phyloP scores from a whole-genome alignment of 768 basidiomycete species.

The Asterophora parasitica region DNA sequence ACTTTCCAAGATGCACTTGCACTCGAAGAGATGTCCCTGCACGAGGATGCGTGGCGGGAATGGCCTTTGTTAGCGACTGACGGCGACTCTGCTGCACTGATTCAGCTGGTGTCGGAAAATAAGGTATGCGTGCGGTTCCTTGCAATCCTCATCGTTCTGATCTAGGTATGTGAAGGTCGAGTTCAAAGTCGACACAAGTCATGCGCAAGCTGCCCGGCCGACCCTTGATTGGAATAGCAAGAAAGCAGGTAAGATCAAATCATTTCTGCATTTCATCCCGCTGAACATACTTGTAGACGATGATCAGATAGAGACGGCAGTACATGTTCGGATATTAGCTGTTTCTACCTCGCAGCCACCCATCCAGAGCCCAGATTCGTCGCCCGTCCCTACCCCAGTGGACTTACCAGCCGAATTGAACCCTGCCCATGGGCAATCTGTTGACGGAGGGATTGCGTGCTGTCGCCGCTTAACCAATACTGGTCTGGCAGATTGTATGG shows the following conservation, averaged over 20 bases:
- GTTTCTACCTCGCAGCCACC: slow-evolving; percentile 11
- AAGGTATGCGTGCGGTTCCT: slow-evolving; percentile 39
- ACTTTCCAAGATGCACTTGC: slow-evolving; percentile 68
- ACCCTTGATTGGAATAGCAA: slow-evolving; percentile 83
- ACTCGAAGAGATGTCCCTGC: slow-evolving; percentile 51
- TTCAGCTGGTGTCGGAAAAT: slow-evolving; percentile 79
- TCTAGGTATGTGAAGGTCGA: slow-evolving; percentile 46
- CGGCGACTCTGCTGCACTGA: slow-evolving; percentile 72
- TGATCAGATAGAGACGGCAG: slow-evolving; percentile 72
- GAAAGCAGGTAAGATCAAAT: slow-evolving; percentile 58
- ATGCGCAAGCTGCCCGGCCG: slow-evolving; percentile 49
- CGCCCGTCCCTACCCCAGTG: slow-evolving; percentile 10
- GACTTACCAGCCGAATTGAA: slow-evolving; percentile 18
- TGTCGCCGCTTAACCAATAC: slow-evolving; percentile 34
- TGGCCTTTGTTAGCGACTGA: slow-evolving; percentile 81
- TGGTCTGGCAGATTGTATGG: slow-evolving; percentile 39
- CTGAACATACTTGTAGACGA: slow-evolving; percentile 50
- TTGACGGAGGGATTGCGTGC: slow-evolving; percentile 40
- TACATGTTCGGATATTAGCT: slow-evolving; percentile 42
- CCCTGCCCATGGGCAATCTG: slow-evolving; percentile 39
- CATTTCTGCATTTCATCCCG: not conserved
- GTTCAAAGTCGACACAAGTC: slow-evolving; percentile 64
- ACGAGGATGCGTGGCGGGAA: slow-evolving; percentile 55
- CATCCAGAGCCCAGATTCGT: slow-evolving; percentile 14
- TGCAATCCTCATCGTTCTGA: not conserved